phyloP scores from a whole-genome alignment of 2,329 filamentous ascomycete species.

The Samsoniella hepiali region DNA sequence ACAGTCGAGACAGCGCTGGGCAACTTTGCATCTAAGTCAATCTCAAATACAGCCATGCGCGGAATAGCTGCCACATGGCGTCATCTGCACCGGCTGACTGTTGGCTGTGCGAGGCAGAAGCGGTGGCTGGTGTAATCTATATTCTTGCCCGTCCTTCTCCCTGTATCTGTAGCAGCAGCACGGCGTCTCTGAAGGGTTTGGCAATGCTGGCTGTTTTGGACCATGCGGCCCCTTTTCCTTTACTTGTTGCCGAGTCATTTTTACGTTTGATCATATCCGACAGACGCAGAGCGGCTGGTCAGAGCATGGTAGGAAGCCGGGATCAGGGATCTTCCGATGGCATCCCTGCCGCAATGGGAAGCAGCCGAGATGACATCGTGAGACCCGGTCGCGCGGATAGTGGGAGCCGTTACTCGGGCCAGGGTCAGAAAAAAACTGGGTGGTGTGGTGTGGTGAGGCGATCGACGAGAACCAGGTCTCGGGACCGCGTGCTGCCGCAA shows the following conservation, averaged over 20 bases:
- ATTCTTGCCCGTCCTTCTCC: no score
- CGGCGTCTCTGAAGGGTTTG: no score
- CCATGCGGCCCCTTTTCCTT: no score
- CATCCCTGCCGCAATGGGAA: background rate
- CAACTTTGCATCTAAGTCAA: constrained; percentile 13
- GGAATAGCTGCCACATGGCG: constrained; percentile 2
- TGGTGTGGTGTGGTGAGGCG: background rate
- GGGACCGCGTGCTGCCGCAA: background rate
- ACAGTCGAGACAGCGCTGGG: background rate
- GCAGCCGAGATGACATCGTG: background rate
- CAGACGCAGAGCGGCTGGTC: background rate
- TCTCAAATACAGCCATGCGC: constrained; percentile 6
- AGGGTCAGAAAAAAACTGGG: background rate
- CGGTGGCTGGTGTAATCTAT: no score
- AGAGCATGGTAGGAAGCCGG: background rate
- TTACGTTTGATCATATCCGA: background rate
- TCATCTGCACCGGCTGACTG: background rate
- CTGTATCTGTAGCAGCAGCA: no score
- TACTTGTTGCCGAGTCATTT: background rate
- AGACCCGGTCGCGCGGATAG: background rate
- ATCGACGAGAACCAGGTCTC: constrained; percentile 2
- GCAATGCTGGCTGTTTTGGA: no score
- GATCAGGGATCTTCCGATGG: background rate
- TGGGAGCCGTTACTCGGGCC: background rate
- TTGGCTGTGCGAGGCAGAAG: background rate